phyloP scores from a whole-genome alignment of 2,329 filamentous ascomycete genomes.

The Pestalotiopsis sp. region DNA sequence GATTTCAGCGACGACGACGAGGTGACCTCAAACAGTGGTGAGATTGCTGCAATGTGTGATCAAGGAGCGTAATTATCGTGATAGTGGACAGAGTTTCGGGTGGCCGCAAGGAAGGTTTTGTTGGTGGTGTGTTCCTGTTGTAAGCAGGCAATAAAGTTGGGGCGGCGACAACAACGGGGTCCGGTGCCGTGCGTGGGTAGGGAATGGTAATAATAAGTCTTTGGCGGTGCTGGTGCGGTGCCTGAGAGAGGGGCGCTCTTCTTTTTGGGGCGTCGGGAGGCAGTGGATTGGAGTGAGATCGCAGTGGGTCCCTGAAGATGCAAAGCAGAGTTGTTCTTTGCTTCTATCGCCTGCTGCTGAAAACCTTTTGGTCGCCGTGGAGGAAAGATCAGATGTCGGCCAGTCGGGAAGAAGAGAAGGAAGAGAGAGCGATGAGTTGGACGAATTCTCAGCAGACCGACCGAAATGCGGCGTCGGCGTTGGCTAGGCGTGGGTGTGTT shows the following conservation, averaged over 20 bases:
- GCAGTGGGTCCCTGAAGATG: background rate
- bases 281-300: background rate
- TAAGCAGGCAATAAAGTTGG: background rate
- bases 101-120: background rate
- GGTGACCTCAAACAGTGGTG: background rate
- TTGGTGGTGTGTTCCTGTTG: background rate
- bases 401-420: background rate
- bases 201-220: background rate
- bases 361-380: background rate
- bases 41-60: background rate
- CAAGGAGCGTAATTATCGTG: background rate
- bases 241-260: background rate
- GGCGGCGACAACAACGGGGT: background rate
- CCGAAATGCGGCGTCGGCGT: background rate
- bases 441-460: background rate
- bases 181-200: background rate
- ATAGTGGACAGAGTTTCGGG: background rate
- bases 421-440: background rate
- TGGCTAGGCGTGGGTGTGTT: background rate
- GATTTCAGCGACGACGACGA: background rate
- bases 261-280: background rate
- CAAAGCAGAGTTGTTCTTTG: background rate
- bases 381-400: background rate
- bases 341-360: background rate
- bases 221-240: background rate